phyloP scores from a whole-genome alignment of 2,329 filamentous ascomycete species.

The Pseudocercospora vitis region DNA sequence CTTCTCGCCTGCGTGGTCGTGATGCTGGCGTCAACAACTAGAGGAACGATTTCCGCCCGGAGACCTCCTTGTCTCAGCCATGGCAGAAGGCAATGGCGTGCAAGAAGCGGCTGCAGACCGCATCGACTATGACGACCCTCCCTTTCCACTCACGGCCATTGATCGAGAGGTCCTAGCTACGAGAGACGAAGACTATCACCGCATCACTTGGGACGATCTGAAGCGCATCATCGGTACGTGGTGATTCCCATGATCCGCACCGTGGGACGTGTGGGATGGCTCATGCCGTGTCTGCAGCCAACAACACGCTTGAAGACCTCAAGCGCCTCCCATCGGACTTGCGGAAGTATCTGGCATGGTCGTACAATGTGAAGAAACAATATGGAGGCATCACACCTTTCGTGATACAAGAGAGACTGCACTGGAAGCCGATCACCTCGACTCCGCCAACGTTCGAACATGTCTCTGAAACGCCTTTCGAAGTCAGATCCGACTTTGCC shows the following conservation, averaged over 20 bases:
- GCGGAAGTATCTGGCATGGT: slow-evolving; percentile 61
- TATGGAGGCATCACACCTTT: slow-evolving; percentile 60
- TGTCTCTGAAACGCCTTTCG: slow-evolving; percentile 54
- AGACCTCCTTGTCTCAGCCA: neutral
- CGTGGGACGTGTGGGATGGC: neutral
- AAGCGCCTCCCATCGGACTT: slow-evolving; percentile 61
- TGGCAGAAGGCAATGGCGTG: slow-evolving; percentile 14
- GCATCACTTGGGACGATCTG: slow-evolving; percentile 55
- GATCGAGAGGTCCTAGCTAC: slow-evolving; percentile 52
- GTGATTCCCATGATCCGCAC: neutral
- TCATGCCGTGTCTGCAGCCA: slow-evolving; percentile 28
- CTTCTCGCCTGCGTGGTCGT: neutral
- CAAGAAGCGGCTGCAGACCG: slow-evolving; percentile 28
- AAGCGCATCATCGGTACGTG: slow-evolving; percentile 52
- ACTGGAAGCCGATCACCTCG: slow-evolving; percentile 47
- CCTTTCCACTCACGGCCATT: slow-evolving; percentile 51
- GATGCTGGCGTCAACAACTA: neutral
- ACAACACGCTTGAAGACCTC: slow-evolving; percentile 56
- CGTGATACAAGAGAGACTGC: slow-evolving; percentile 56
- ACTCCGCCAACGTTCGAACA: slow-evolving; percentile 42
- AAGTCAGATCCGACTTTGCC: slow-evolving; percentile 54
- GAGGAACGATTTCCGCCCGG: slow-evolving; percentile 9
- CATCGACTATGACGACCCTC: slow-evolving; percentile 35
- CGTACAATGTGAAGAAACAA: slow-evolving; percentile 52
- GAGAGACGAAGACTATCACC: slow-evolving; percentile 54